phyloP scores from a whole-genome alignment of 768 basidiomycete genomes.

The Rhizopogon rudus region DNA sequence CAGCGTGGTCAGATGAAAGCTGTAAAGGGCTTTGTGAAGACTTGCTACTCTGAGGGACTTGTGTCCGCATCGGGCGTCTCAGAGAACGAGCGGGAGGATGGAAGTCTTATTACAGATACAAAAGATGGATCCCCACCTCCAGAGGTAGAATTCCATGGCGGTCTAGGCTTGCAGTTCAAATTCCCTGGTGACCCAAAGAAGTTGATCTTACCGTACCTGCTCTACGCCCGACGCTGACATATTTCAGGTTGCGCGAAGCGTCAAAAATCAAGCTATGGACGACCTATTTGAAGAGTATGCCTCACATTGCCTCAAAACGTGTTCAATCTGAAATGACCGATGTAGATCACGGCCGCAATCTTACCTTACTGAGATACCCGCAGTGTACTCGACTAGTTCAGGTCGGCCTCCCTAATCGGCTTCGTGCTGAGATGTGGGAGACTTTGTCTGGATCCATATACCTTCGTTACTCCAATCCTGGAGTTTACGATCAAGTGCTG shows the following conservation, averaged over 20 bases:
- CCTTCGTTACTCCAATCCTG: constrained; percentile 83
- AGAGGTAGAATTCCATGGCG: constrained; percentile 65
- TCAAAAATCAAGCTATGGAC: constrained; percentile 97
- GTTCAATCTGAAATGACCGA: constrained; percentile 8
- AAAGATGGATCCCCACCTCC: constrained; percentile 41
- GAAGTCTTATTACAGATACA: constrained; percentile 51
- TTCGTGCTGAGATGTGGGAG: constrained; percentile 99
- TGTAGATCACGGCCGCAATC: constrained; percentile 84
- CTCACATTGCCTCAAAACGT: background rate
- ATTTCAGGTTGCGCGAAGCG: constrained; percentile 71
- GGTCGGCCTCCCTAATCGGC: constrained; percentile 90
- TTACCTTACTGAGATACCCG: constrained; percentile 94
- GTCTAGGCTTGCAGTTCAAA: constrained; percentile 77
- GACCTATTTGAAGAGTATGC: constrained; percentile 72
- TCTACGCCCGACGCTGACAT: constrained; percentile 8
- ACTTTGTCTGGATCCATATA: constrained; percentile 91
- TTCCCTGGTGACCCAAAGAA: constrained; percentile 93
- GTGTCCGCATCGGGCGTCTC: constrained; percentile 53
- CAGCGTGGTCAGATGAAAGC: constrained; percentile 91
- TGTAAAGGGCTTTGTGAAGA: constrained; percentile 86
- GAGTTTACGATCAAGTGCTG: constrained; percentile 72
- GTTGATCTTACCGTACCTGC: constrained; percentile 36
- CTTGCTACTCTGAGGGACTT: constrained; percentile 92
- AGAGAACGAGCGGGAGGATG: constrained; percentile 67
- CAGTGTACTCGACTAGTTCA: constrained; percentile 96